A percentile compares a stretch with the other conserved stretches of the same genome.
Conservation (phyloP, 441 rosid species). For the Eugenia klotzschiana region DNA sequence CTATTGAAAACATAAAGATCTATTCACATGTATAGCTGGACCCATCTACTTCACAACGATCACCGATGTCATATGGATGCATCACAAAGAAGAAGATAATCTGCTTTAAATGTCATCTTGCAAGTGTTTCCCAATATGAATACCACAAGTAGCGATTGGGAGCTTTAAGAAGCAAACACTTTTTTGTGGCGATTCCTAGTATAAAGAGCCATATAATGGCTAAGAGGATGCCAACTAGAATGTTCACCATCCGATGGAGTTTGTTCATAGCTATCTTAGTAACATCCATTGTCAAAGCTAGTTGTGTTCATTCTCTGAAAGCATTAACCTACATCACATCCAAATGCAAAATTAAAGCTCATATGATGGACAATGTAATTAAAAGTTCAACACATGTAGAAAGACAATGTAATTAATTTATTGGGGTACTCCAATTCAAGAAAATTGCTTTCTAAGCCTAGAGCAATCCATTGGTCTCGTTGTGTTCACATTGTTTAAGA, state of each 20-base stretch:
- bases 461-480: neutral
- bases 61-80: constrained; percentile 7
- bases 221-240: neutral
- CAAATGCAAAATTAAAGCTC: neutral
- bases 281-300: neutral
- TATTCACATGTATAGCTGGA: neutral
- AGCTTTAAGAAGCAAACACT: neutral
- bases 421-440: neutral
- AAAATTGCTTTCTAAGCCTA: neutral
- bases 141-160: constrained; percentile 4
- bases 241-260: constrained; percentile 6
- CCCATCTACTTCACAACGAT: constrained; percentile 4
- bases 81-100: constrained; percentile 7
- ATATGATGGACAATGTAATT: neutral
- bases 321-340: neutral
- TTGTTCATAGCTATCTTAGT: constrained; percentile 4
- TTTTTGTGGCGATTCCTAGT: neutral
- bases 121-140: constrained; percentile 2
- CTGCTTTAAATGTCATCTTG: neutral
- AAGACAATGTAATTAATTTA: neutral
- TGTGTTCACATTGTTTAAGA: neutral
- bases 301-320: constrained; percentile 3
- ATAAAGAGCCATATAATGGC: neutral
- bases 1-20: neutral
- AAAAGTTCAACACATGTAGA: neutral